A percentile compares a stretch with the other conserved stretches of the same genome.
Evolutionary conservation across 1,284 basidiomycete species (phyloP).

Genomic region (Malassezia equina): DNA sequence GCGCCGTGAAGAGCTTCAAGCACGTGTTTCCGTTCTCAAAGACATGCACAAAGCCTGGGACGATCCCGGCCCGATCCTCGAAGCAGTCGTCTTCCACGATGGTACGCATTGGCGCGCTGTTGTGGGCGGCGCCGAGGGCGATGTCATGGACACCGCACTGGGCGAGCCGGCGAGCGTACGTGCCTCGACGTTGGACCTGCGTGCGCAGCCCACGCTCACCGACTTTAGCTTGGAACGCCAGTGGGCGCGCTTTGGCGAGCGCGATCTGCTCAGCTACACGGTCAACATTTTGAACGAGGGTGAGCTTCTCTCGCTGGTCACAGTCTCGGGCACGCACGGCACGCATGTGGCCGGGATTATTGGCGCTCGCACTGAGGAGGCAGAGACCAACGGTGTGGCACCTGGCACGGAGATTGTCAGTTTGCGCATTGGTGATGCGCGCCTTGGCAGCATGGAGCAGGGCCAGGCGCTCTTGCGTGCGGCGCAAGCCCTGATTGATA

Average conservation of each 20-base stretch:
- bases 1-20: constrained; percentile 39
- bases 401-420: constrained; percentile 46
- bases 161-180: constrained; percentile 29
- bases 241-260: constrained; percentile 42
- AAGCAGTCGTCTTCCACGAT: constrained; percentile 46
- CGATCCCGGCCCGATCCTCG: constrained; percentile 46
- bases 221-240: constrained; percentile 45
- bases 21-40: constrained; percentile 38
- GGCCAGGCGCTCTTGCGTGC: constrained; percentile 48
- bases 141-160: constrained; percentile 26
- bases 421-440: constrained; percentile 40
- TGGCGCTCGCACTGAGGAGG: constrained; percentile 36
- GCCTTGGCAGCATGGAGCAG: constrained; percentile 45
- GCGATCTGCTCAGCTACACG: constrained; percentile 46
- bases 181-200: constrained; percentile 32
- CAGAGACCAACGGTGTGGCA: constrained; percentile 45
- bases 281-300: constrained; percentile 44
- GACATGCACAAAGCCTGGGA: constrained; percentile 36
- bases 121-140: constrained; percentile 47
- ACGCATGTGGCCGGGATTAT: constrained; percentile 49
- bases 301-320: constrained; percentile 39
- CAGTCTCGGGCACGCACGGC: constrained; percentile 45
- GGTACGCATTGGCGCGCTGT: constrained; percentile 46
- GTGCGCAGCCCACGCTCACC: constrained; percentile 30
- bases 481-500: constrained; percentile 46